Base-by-base conservation (phyloP, 257 asterid species). In the Salvia hispanica region DNA sequence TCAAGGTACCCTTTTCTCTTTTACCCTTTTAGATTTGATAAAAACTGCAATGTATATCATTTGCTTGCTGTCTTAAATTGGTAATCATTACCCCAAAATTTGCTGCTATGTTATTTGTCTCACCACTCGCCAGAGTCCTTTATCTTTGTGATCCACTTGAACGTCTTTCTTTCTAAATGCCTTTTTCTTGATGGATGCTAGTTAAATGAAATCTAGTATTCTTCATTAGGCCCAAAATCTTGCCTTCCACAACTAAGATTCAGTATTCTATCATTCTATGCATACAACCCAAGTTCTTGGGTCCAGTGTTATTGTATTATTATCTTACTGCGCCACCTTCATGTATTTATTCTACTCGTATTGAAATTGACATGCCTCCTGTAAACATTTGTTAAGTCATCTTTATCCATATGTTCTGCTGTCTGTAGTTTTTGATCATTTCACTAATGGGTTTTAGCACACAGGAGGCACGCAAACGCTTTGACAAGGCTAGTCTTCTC, bases 381-480 rank as follows among this genome's bases (percentile, higher is more conserved):
- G 34, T 4, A 43, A 25, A 37, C 40, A 6, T 51, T 25, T 25
- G 2, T 25, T 25, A 25, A 0, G 31, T 25, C 31, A 25, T 25
- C 31, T 25, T 25, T 25, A 25, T 25, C 31, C 31, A 25, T 25
- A 2, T 25, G 33, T 60, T 43, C 12, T 44, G 67, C 40, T 39
- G 33, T 43, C 68, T 58, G 28, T 46, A 44, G 54, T 53, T 53
- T 65, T 65, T 66, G 31, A 52, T 67, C 33, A 51, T 71, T 66
- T 81, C 59, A 68, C 77, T 62, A 61, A 79, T 71, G 52, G 70
- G 68, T 52, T 68, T 62, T 78, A 62, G 59, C 36, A 68, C 81
- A 89, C 91, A 95, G 99, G 99, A 95, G 83, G 95, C 98, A 60
- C 85, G 99, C 57, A 95, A 95, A 78, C 88, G 89, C 56, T 89